Base-by-base conservation (phyloP, 1,284 basidiomycete species). In the Cryptococcus hybrid region DNA sequence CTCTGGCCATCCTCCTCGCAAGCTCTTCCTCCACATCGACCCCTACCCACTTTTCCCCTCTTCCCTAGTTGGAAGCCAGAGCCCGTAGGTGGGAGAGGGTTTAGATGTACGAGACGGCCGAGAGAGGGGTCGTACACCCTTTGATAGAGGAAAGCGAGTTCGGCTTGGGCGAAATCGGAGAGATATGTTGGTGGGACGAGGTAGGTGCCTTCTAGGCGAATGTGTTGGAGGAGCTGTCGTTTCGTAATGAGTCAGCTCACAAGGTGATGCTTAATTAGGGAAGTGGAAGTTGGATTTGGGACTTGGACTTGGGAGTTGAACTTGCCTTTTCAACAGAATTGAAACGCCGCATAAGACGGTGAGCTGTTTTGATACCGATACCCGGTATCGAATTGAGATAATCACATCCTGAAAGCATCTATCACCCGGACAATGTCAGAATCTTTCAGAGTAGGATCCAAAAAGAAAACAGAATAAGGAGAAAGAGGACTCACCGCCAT, bases 351-450 rank as follows among this genome's bases (percentile, higher is more conserved):
- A 99, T 77, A 57, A 98, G 78, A 11, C 82, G 76, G 77, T 89
- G 89, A 0, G 96, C 94, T n/a, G 90, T 98, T 82, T 97, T 98
- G 13, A 96, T 90, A 0, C 96, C 96, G 39, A 99, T 82, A 1
- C 95, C 95, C 70, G 87, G 92, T 69, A 99, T 92, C 1, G 93
- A 94, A 65, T 97, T 93, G 42, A 98, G 84, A 75, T 99, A 99
- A 76, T 99, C 96, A 74, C 96, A 99, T 3, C 96, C 96, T 56
- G 90, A 92, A 44, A 99, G 83, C 73, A 99, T 98, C 79, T 80
- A 58, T 2, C 24, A 24, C 24, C 24, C 24, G 24, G 24, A 24
- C 24, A 3, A 47, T 36, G 40, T 51, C 37, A 48, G 36, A 13
- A 12, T 34, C 18, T 38, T 12, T 24, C 24, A 24, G 24, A 24